Conservation (phyloP, 129 eudicot species). For the Sambucus nigra region DNA sequence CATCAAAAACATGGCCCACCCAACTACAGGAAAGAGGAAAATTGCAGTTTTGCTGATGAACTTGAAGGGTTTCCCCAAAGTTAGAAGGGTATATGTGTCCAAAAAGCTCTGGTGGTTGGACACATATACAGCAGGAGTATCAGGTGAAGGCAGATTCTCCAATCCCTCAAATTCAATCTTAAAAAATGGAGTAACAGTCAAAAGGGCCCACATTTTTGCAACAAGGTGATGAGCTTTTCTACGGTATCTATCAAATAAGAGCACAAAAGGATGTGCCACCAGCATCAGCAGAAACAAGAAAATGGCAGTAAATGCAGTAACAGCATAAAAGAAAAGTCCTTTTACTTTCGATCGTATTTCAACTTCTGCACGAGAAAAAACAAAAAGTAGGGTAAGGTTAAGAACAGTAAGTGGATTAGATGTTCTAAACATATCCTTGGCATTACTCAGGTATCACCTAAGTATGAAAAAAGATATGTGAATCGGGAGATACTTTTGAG, state of each 20-base stretch:
- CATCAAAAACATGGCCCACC: constrained; percentile 94
- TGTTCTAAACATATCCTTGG: too few species aligned
- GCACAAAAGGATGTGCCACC: constrained; percentile 81
- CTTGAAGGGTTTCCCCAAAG: constrained; percentile 82
- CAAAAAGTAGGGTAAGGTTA: neutral
- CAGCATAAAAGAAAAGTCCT: constrained; percentile 72
- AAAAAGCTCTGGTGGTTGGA: constrained; percentile 95
- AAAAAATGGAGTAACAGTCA: constrained; percentile 52
- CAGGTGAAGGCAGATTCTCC: constrained; percentile 63
- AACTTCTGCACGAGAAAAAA: constrained; percentile 37
- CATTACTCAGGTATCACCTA: too few species aligned
- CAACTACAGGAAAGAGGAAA: constrained; percentile 70
- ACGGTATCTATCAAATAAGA: constrained; percentile 51
- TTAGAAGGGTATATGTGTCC: constrained; percentile 76
- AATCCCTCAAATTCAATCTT: constrained; percentile 58
- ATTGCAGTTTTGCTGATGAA: constrained; percentile 85
- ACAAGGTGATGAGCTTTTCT: constrained; percentile 53
- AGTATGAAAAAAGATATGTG: too few species aligned
- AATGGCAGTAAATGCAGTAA: constrained; percentile 58
- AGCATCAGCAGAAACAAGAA: constrained; percentile 58
- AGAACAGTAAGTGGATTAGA: too few species aligned
- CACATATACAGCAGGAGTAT: constrained; percentile 80
- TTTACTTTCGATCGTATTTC: constrained; percentile 48
- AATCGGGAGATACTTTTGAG: too few species aligned
- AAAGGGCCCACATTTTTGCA: constrained; percentile 68